These are phyloP conservation scores for Tetrahymena borealis DNA, from an alignment of 73 alveolate species.

Conservation along the genomic window DNA sequence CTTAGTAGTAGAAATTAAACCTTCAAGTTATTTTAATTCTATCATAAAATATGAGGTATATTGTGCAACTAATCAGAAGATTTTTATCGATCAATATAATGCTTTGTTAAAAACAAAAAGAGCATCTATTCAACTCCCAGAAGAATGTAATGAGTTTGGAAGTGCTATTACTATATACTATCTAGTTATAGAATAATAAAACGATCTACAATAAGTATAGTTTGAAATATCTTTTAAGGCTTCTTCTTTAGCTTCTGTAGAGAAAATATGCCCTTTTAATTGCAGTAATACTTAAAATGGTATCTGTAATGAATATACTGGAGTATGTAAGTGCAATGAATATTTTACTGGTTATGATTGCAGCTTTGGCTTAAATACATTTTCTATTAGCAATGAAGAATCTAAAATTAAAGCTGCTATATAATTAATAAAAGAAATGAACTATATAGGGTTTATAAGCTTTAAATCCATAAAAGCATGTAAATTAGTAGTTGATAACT, in stretches of 20 bases:
- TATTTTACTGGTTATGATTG: neutral
- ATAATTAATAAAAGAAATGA: too few species aligned
- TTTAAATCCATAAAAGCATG: too few species aligned
- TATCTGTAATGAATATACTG: neutral
- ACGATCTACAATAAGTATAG: too few species aligned
- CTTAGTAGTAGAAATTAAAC: too few species aligned
- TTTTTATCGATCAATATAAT: neutral
- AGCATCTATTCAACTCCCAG: neutral
- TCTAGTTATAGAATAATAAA: too few species aligned
- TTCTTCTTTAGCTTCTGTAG: neutral
- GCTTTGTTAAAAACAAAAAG: neutral
- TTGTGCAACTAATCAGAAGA: neutral
- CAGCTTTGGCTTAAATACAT: neutral
- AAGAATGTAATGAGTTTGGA: neutral
- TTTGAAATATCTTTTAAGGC: too few species aligned
- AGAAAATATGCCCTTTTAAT: neutral
- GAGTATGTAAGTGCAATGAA: neutral
- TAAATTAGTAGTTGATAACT: too few species aligned
- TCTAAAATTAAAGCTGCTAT: too few species aligned
- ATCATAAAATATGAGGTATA: neutral
- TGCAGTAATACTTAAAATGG: neutral
- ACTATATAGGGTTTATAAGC: too few species aligned
- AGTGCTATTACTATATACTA: too few species aligned
- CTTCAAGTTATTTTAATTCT: too few species aligned
- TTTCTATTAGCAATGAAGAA: too few species aligned